Conservation (phyloP, 179 eudicot species). For the Patellifolia procumbens region DNA sequence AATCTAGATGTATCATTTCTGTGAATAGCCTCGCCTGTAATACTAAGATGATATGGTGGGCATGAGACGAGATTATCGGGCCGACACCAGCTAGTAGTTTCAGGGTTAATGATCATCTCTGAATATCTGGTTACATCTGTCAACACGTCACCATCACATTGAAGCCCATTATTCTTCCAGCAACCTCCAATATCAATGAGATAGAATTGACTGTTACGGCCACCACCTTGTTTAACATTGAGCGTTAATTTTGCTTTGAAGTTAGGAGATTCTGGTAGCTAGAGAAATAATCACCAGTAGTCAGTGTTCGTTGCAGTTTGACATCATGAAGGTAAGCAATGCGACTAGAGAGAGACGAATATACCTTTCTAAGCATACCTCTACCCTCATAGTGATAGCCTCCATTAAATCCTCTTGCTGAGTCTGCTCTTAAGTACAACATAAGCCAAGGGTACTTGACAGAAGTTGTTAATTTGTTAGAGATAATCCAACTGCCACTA, state of each 20-base stretch:
- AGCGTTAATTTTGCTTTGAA: slow-evolving; percentile 31
- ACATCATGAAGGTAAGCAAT: background rate
- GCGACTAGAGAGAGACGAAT: background rate
- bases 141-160: slow-evolving; percentile 34
- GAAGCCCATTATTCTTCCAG: slow-evolving; percentile 36
- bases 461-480: slow-evolving; percentile 21
- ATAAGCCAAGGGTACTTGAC: slow-evolving; percentile 35
- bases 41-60: slow-evolving; percentile 32
- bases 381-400: slow-evolving; percentile 33
- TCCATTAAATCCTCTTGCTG: slow-evolving; percentile 31
- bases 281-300: background rate
- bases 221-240: slow-evolving; percentile 34
- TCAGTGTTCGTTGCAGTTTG: background rate
- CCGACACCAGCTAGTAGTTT: slow-evolving; percentile 30
- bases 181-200: slow-evolving; percentile 37
- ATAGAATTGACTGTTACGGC: slow-evolving; percentile 33
- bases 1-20: slow-evolving; percentile 31
- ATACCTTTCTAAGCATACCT: slow-evolving; percentile 31
- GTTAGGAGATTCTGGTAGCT: slow-evolving; percentile 32
- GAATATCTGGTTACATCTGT: slow-evolving; percentile 35
- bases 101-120: slow-evolving; percentile 39
- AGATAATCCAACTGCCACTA: slow-evolving; percentile 30
- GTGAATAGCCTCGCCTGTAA: slow-evolving; percentile 19
- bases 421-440: slow-evolving; percentile 36
- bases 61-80: slow-evolving; percentile 26